These are phyloP conservation scores for Fraxinus latifolia DNA, from an alignment of 305 asterid genomes.

Conservation along the genomic window DNA sequence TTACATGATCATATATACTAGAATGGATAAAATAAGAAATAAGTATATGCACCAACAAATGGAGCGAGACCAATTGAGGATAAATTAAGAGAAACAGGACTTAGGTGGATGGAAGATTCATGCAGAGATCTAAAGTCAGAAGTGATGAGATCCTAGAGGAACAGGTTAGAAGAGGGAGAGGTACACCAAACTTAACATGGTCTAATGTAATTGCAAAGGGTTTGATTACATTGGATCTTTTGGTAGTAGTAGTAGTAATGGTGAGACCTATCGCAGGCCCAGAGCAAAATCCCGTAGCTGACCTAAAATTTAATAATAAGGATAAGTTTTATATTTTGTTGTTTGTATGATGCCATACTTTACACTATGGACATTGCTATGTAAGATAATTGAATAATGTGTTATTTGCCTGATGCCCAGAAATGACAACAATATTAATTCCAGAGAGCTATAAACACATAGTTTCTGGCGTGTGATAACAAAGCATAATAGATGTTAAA, in stretches of 20 bases:
- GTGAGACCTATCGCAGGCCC: not conserved
- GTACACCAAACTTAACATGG: not conserved
- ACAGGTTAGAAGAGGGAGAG: not conserved
- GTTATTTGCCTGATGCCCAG: not conserved
- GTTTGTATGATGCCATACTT: not conserved
- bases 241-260: not conserved
- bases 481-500: conserved; percentile 9
- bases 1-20: not conserved
- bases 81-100: not conserved
- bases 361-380: not conserved
- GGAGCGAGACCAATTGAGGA: not conserved
- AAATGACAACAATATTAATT: not conserved
- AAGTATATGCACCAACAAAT: not conserved
- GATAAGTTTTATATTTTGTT: not conserved
- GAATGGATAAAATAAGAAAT: not conserved
- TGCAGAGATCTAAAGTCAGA: not conserved
- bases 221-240: not conserved
- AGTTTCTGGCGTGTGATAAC: not conserved
- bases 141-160: not conserved
- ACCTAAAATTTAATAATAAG: not conserved
- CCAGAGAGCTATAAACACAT: not conserved
- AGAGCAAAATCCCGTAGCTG: not conserved
- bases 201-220: not conserved
- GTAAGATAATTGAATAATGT: not conserved
- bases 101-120: not conserved